A percentile compares a stretch with the other conserved stretches of the same genome.
phyloP scores from a whole-genome alignment of 495 filamentous ascomycete genomes.

The Podospora fimiseda region DNA sequence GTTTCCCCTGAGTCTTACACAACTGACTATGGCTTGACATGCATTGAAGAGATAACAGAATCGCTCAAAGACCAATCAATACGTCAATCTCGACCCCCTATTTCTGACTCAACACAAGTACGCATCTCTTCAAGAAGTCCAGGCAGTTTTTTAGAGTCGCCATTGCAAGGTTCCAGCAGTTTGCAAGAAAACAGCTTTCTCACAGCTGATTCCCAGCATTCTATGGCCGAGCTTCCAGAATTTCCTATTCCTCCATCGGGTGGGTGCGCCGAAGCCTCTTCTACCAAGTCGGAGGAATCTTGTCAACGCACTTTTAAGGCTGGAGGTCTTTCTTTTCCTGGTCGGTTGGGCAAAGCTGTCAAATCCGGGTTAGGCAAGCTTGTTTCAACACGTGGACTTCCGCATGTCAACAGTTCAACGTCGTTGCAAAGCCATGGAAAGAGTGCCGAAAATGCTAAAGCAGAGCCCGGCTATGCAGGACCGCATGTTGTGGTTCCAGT shows the following conservation, averaged over 20 bases:
- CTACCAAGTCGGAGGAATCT: not conserved
- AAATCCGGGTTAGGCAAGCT: slow-evolving; percentile 29
- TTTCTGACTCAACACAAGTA: not conserved
- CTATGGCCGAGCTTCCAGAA: not conserved
- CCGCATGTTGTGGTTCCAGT: not conserved
- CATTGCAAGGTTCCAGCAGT: not conserved
- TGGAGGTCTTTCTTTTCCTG: slow-evolving; percentile 18
- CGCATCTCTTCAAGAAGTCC: not conserved
- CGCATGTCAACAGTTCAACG: slow-evolving; percentile 5
- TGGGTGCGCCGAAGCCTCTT: not conserved
- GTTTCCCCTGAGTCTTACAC: not conserved
- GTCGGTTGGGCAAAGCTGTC: slow-evolving; percentile 27
- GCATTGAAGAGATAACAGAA: slow-evolving; percentile 1
- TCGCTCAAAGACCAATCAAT: not conserved
- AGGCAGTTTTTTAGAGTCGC: not conserved
- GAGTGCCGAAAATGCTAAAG: not conserved
- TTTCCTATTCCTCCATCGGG: not conserved
- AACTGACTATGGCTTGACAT: slow-evolving; percentile 1
- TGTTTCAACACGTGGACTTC: slow-evolving; percentile 15
- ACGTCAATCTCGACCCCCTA: not conserved
- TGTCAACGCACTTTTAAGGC: not conserved
- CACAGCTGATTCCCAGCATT: not conserved
- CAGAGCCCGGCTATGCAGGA: not conserved
- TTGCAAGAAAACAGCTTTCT: not conserved
- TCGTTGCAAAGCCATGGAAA: not conserved